Evolutionary conservation across 208 protist genomes (phyloP).

Genomic region (Polymyxa betae): DNA sequence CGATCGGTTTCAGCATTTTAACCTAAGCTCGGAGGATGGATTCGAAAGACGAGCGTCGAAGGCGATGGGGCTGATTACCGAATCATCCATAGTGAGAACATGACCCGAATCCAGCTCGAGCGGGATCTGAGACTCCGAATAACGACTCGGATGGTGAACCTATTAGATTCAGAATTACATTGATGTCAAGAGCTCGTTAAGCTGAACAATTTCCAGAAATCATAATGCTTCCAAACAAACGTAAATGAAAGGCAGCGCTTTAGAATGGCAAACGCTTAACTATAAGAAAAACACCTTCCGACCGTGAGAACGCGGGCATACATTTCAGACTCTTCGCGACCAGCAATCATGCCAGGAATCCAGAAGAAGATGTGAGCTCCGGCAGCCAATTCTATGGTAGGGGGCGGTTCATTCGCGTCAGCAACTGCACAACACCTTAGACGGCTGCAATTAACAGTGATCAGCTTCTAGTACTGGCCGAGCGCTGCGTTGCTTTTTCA

Average conservation of each 20-base stretch:
- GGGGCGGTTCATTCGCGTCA: too few species aligned
- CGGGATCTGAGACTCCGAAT: background rate
- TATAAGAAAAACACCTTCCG: background rate
- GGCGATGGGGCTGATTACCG: background rate
- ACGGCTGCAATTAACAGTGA: too few species aligned
- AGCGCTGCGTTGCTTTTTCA: too few species aligned
- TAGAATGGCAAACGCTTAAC: background rate
- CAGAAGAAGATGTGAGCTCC: constrained; percentile 25
- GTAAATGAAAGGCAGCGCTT: too few species aligned
- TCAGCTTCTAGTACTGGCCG: too few species aligned
- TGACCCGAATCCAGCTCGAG: constrained; percentile 15
- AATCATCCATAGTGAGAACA: background rate
- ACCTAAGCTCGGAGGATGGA: background rate
- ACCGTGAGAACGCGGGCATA: constrained; percentile 27
- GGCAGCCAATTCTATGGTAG: constrained; percentile 2
- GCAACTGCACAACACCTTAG: too few species aligned
- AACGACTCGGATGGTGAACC: background rate
- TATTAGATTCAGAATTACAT: too few species aligned
- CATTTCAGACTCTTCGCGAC: background rate
- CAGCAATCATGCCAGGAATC: constrained; percentile 41
- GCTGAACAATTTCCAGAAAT: too few species aligned
- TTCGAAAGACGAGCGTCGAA: too few species aligned
- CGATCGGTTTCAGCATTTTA: background rate
- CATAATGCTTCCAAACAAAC: too few species aligned
- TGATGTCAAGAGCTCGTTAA: too few species aligned